A percentile compares a stretch with the other conserved stretches of the same genome.
phyloP scores from a whole-genome alignment of 2,329 filamentous ascomycete species.

The Penicillium sp. region DNA sequence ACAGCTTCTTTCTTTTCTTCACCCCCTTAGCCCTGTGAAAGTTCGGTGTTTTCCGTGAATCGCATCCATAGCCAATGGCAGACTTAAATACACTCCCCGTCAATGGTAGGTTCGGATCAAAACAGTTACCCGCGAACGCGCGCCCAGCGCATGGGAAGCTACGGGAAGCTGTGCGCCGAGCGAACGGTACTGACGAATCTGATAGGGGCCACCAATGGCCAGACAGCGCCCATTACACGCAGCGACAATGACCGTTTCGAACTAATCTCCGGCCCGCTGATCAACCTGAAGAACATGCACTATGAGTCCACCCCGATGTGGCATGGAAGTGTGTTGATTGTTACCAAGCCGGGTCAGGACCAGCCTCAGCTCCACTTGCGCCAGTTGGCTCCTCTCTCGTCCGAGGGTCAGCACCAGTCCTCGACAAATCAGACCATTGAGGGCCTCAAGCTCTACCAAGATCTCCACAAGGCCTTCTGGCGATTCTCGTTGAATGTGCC shows the following conservation, averaged over 20 bases:
- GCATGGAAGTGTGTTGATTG: constrained; percentile 83
- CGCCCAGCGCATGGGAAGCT: background rate
- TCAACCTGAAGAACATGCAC: constrained; percentile 52
- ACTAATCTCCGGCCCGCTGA: constrained; percentile 49
- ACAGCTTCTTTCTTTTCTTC: background rate
- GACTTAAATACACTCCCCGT: constrained; percentile 7
- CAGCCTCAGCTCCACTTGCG: constrained; percentile 59
- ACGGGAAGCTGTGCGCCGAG: background rate
- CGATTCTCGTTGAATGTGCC: constrained; percentile 61
- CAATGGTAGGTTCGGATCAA: constrained; percentile 19
- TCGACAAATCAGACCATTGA: constrained; percentile 26
- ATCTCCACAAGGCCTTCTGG: constrained; percentile 61
- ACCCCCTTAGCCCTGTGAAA: background rate
- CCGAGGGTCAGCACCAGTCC: constrained; percentile 19
- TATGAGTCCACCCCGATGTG: constrained; percentile 52
- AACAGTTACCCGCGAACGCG: background rate
- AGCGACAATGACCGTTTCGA: constrained; percentile 33
- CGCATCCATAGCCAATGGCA: constrained; percentile 16
- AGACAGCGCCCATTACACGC: constrained; percentile 11
- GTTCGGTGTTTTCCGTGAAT: constrained; percentile 1
- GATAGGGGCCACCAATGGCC: constrained; percentile 25
- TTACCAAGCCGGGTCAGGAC: constrained; percentile 70
- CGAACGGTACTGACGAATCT: background rate
- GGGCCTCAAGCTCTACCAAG: constrained; percentile 61
- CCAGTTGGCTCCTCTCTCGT: constrained; percentile 33